These are phyloP conservation scores for Apiotrichum sp. DNA, from an alignment of 1,284 basidiomycete species.

Conservation along the genomic window DNA sequence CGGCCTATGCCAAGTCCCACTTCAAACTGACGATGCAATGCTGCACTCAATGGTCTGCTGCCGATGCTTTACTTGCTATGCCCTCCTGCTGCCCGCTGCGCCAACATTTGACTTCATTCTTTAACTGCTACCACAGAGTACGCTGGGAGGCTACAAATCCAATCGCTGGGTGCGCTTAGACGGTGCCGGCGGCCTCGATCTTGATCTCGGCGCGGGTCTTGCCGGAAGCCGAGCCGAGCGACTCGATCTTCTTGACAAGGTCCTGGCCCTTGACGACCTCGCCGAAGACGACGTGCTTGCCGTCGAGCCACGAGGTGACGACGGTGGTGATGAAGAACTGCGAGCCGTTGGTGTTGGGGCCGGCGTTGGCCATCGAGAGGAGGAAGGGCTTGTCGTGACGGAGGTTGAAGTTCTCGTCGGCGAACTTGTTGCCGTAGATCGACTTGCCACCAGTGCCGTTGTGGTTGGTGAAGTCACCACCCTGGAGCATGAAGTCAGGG, in stretches of 20 bases:
- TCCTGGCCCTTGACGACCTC: constrained; percentile 80
- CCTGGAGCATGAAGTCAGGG: constrained; percentile 52
- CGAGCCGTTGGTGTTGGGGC: constrained; percentile 52
- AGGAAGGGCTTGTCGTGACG: constrained; percentile 61
- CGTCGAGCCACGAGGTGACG: constrained; percentile 50
- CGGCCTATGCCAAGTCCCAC: no score
- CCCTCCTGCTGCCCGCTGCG: neutral
- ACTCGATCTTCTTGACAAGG: constrained; percentile 54
- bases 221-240: constrained; percentile 45
- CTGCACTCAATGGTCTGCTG: no score
- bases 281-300: constrained; percentile 84
- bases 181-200: constrained; percentile 45
- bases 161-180: constrained; percentile 23
- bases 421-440: constrained; percentile 88
- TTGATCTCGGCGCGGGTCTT: constrained; percentile 45
- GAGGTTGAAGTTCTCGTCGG: constrained; percentile 78
- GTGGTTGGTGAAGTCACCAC: constrained; percentile 48
- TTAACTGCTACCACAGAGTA: neutral
- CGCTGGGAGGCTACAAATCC: neutral
- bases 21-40: no score
- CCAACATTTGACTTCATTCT: neutral
- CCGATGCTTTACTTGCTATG: no score
- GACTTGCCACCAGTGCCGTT: constrained; percentile 77
- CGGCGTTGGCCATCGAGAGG: constrained; percentile 81
- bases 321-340: constrained; percentile 81